Conservation (phyloP, 148 eudicot species). For the Arbutus unedo region DNA sequence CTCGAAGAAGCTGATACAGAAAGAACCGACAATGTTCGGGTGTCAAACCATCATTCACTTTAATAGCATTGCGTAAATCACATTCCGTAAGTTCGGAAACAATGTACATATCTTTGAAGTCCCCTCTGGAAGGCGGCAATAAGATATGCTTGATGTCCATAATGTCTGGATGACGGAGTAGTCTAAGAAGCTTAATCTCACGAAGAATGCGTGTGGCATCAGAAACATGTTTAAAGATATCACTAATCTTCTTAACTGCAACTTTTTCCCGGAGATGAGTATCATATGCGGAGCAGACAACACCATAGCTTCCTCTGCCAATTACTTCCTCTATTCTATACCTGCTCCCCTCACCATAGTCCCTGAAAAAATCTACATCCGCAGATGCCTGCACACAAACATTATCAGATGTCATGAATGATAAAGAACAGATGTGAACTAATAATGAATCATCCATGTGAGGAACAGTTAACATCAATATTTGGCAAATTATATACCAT, state of each 20-base stretch:
- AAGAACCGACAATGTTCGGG: neutral
- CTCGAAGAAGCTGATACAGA: constrained; percentile 6
- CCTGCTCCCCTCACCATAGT: neutral
- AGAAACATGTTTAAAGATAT: neutral
- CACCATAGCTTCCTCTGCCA: constrained; percentile 4
- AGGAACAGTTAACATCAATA: neutral
- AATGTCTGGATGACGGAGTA: neutral
- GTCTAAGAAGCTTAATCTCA: constrained; percentile 7
- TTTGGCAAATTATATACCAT: neutral
- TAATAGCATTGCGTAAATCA: neutral
- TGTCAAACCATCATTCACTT: neutral
- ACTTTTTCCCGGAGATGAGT: neutral
- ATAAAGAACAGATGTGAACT: neutral
- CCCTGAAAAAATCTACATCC: constrained; percentile 3
- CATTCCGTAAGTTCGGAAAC: neutral
- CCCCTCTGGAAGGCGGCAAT: constrained; percentile 3
- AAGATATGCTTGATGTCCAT: constrained; percentile 1
- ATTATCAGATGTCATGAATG: neutral
- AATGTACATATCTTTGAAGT: neutral
- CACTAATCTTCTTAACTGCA: constrained; percentile 4
- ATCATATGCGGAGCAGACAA: neutral
- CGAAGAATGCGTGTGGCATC: constrained; percentile 9
- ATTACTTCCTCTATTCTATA: neutral
- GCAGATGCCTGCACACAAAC: constrained; percentile 9
- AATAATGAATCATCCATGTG: neutral